Base-by-base conservation (phyloP, 2,329 filamentous ascomycete genomes). In the Apiospora phragmitis region DNA sequence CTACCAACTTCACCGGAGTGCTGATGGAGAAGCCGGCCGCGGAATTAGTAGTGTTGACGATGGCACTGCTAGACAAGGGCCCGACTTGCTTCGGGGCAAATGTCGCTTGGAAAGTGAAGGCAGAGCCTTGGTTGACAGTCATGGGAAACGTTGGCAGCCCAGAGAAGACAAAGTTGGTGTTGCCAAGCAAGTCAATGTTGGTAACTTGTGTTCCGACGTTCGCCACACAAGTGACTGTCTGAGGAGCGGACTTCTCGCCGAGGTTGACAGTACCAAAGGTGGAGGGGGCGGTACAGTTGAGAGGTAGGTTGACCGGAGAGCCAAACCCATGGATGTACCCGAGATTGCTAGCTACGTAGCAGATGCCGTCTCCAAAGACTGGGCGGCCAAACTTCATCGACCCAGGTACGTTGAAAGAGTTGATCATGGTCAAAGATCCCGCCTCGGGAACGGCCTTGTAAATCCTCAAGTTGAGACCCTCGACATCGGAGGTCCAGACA, bases 311-410 rank as follows among this genome's bases (percentile, higher is more conserved):
- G 38, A 87, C 85, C 0, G 88, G 87, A 0, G 87, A 86, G 1
- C 88, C 88, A 69, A 88, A 89, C 1, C 82, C 87, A 41, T 89
- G 89, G 26, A 90, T 75, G 69, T 79, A 84, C 4, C 88, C 88
- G 32, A 80, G 78, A 3, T 80, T 85, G 0, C 85, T 87, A 12
- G 85, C 86, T n/a, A 89, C 77, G 71, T 89, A 90, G 2, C 85
- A 83, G 70, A 85, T 83, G 0, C 86, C 87, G 70, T 90, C 83
- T 8, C 88, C 88, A 70, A 90, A 90, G 2, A 88, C 86, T 1
- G 88, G 86, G 1, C 88, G 83, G 3, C 85, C 85, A 72, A 90
- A 90, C 77, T 90, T 90, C 65, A 83, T 86, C 4, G 85, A 83
- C 0, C 85, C 86, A 0, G 83, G 80, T 16, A 89, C 81, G 35